These are phyloP conservation scores for Senna siamea DNA, from an alignment of 306 rosid genomes.

Conservation along the genomic window DNA sequence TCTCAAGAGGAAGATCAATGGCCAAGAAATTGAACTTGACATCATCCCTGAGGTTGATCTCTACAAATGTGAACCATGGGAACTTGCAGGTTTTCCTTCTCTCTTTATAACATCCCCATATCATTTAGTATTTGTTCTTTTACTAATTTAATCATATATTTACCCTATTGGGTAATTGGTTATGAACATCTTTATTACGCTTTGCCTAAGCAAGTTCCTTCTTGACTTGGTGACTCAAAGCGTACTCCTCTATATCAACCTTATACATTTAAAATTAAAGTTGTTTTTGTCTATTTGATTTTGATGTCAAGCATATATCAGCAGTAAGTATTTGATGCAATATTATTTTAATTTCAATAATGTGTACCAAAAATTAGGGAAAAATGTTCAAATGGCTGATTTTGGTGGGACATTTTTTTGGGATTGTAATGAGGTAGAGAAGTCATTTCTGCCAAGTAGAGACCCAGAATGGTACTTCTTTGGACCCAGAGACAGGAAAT, in stretches of 20 bases:
- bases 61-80: constrained; percentile 99
- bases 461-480: constrained; percentile 99
- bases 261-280: too few relatives aligned
- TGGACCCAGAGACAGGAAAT: constrained; percentile 91
- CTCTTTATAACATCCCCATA: neutral
- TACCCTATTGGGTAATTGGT: too few relatives aligned
- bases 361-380: neutral
- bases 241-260: too few relatives aligned
- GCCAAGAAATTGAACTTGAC: constrained; percentile 96
- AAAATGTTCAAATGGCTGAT: constrained; percentile 30
- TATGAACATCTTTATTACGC: too few relatives aligned
- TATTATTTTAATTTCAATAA: too few relatives aligned
- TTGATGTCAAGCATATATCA: too few relatives aligned
- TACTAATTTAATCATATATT: too few relatives aligned
- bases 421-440: constrained; percentile 50
- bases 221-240: too few relatives aligned
- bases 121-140: neutral
- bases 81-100: constrained; percentile 72
- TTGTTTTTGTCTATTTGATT: too few relatives aligned
- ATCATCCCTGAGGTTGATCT: constrained; percentile 99
- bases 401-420: constrained; percentile 26
- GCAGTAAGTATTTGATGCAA: too few relatives aligned
- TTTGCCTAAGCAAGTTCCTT: too few relatives aligned
- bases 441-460: constrained; percentile 92
- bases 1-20: constrained; percentile 86